Evolutionary conservation across 169 alveolate species (phyloP), one percentile per base, ranked within the genome.

Genomic region (Cystoisospora suis): DNA sequence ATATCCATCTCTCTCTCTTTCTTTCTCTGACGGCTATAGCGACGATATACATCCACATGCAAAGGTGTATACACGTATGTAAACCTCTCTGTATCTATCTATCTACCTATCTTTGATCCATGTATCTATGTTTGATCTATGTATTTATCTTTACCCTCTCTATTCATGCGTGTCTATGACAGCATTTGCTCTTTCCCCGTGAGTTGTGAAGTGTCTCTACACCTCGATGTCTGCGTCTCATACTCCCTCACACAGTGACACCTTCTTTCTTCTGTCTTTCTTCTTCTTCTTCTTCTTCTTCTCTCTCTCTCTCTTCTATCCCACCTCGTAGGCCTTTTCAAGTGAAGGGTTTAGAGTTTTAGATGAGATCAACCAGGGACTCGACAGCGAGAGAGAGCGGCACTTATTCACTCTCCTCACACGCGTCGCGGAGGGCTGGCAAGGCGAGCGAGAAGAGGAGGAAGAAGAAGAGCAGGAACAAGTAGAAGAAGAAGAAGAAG

Each of bases 351-450:
- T 83, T 36, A 53, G 89, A 6, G 89, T 83, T 20, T 38, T 83
- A 17, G 89, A 83, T 36, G 89, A 83, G 59, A 83, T 83, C 3
- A 83, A 83, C 72, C 89, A 83, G 56, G 89, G 89, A 40, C 80
- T 83, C 20, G 89, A 83, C 61, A 44, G 58, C 40, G 89, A 83
- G 65, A 56, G 47, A n/a, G 89, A 83, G 27, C 44, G 42, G 32
- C 20, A 29, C 4, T 61, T 83, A 9, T 83, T 83, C 29, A 42
- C 69, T 0, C 89, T 83, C 20, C 81, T 83, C 53, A 49, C 89
- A 9, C 38, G 56, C 27, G 89, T 59, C 9, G 89, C 89, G n/a
- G 61, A 34, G 5, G 88, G 65, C 47, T 23, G 49, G 88, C 40
- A 53, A 23, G 47, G 47, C 69, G 32, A 5, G 34, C 44, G 46